phyloP scores from a whole-genome alignment of 2,329 filamentous ascomycete genomes.

The Coniella vitis region DNA sequence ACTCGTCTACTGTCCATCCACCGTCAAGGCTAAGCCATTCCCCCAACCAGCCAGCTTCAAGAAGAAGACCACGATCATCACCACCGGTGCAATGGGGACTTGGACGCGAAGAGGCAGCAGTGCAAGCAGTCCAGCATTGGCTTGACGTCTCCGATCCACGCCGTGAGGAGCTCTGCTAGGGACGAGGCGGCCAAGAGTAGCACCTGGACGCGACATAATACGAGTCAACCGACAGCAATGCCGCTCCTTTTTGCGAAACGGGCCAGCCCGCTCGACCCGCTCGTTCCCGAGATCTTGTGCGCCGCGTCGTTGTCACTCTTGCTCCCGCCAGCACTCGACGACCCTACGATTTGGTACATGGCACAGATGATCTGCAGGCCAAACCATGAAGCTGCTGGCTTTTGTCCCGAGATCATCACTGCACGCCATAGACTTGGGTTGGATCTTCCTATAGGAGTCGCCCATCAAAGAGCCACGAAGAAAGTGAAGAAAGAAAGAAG shows the following conservation, averaged over 20 bases:
- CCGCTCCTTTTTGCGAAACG: constrained; percentile 32
- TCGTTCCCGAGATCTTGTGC: constrained; percentile 41
- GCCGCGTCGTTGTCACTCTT: constrained; percentile 29
- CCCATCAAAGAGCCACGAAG: no score
- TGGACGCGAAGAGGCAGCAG: background rate
- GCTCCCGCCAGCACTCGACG: no score
- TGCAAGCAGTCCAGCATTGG: constrained; percentile 18
- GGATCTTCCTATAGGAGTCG: no score
- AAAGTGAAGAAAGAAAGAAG: no score
- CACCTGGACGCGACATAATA: constrained; percentile 33
- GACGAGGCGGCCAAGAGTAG: constrained; percentile 33
- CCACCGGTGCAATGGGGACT: background rate
- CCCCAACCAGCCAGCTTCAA: background rate
- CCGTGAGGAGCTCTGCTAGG: constrained; percentile 34
- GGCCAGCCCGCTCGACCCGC: constrained; percentile 26
- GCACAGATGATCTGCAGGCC: no score
- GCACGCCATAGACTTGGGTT: no score
- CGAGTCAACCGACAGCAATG: constrained; percentile 36
- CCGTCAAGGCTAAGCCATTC: background rate
- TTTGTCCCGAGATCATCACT: no score
- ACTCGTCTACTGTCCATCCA: background rate
- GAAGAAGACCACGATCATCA: background rate
- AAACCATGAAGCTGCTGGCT: no score
- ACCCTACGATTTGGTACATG: no score
- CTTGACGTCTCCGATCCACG: constrained; percentile 39